Percentiles rank a stretch among this genome's conserved stretches.
phyloP scores from a whole-genome alignment of 1,139 yeast species.

The Yamadazyma triangularis region DNA sequence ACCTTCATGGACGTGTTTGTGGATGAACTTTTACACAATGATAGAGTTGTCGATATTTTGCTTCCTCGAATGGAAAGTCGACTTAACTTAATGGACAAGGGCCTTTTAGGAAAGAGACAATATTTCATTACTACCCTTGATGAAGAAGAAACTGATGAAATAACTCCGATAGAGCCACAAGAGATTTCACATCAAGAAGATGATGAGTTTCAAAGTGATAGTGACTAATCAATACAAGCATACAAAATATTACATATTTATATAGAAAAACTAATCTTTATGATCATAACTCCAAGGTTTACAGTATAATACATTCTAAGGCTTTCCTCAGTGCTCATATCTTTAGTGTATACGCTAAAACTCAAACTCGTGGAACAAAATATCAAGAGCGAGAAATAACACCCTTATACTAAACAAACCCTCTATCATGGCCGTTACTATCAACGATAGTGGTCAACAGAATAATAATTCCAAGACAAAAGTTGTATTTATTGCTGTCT shows the following conservation, averaged over 20 bases:
- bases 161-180: constrained; percentile 1
- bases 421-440: neutral
- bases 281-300: no score
- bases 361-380: no score
- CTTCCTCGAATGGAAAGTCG: constrained; percentile 53
- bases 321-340: neutral
- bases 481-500: constrained; percentile 48
- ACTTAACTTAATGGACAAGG: constrained; percentile 34
- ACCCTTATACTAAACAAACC: neutral
- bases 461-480: constrained; percentile 27
- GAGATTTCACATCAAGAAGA: neutral
- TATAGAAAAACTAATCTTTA: no score
- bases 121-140: constrained; percentile 17
- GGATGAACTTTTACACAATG: constrained; percentile 46
- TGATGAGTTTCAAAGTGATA: constrained; percentile 11
- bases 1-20: constrained; percentile 58
- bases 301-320: no score
- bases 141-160: neutral
- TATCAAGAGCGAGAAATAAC: neutral
- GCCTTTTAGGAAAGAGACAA: constrained; percentile 31
- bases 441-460: constrained; percentile 9
- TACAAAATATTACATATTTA: no score
- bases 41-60: constrained; percentile 54
- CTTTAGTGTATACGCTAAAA: neutral
- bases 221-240: constrained; percentile 9